Percentiles rank a stretch among this genome's conserved stretches.
phyloP scores from a whole-genome alignment of 2,329 filamentous ascomycete genomes.

The Aureobasidium sp. region DNA sequence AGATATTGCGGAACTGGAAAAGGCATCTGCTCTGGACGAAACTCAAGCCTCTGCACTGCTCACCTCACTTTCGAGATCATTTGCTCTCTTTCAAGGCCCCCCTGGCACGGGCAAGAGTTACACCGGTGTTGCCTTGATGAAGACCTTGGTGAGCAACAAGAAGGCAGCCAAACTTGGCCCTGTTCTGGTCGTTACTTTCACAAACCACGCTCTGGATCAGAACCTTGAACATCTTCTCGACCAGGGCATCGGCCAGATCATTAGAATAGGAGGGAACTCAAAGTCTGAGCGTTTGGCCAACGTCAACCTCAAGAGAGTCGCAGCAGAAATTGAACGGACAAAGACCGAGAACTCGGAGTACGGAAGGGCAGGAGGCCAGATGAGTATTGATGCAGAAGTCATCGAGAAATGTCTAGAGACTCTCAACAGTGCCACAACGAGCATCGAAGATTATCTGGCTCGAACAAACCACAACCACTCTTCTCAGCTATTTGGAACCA shows the following conservation, averaged over 20 bases:
- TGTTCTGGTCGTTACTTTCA: slow-evolving; percentile 41
- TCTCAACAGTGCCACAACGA: background rate
- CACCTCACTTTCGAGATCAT: slow-evolving; percentile 41
- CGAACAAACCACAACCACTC: slow-evolving; percentile 15
- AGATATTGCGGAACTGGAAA: slow-evolving; percentile 16
- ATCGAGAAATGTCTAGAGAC: slow-evolving; percentile 16
- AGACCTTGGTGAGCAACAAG: slow-evolving; percentile 42
- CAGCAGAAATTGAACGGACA: slow-evolving; percentile 26
- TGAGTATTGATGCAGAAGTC: slow-evolving; percentile 15
- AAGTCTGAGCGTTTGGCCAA: slow-evolving; percentile 45
- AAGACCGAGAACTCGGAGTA: slow-evolving; percentile 29
- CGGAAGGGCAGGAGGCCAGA: slow-evolving; percentile 20
- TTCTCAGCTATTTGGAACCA: slow-evolving; percentile 16
- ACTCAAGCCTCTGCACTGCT: slow-evolving; percentile 44
- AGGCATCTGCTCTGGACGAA: slow-evolving; percentile 25
- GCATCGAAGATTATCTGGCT: slow-evolving; percentile 14
- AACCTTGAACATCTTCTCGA: slow-evolving; percentile 52
- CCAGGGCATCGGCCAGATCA: slow-evolving; percentile 39
- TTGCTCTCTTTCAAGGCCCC: slow-evolving; percentile 60
- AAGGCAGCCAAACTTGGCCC: slow-evolving; percentile 31
- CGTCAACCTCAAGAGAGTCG: slow-evolving; percentile 42
- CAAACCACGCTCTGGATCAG: slow-evolving; percentile 47
- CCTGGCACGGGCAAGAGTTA: slow-evolving; percentile 63
- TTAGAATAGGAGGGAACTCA: slow-evolving; percentile 54
- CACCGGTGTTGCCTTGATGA: slow-evolving; percentile 51